phyloP scores from a whole-genome alignment of 257 asterid species.

The Mitragyna speciosa region DNA sequence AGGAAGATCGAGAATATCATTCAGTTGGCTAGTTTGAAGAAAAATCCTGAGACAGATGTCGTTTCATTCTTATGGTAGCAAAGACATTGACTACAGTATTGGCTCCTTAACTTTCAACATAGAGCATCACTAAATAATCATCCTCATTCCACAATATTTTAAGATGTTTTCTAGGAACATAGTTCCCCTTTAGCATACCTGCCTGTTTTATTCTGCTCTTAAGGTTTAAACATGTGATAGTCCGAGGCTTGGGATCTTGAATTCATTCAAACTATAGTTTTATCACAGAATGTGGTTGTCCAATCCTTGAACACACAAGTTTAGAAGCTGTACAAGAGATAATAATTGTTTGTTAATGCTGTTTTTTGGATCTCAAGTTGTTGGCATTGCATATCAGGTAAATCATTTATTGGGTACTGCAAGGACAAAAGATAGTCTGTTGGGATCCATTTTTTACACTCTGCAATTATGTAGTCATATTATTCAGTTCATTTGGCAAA shows the following conservation, averaged over 20 bases:
- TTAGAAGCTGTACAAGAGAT: slow-evolving; percentile 7
- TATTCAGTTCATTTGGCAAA: not conserved
- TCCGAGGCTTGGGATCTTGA: not conserved
- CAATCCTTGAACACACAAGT: not conserved
- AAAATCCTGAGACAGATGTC: slow-evolving; percentile 21
- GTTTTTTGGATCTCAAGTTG: not conserved
- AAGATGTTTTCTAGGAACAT: not conserved
- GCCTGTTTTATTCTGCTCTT: not conserved
- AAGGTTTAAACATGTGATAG: not conserved
- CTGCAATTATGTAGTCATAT: not conserved
- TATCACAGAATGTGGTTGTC: slow-evolving; percentile 1
- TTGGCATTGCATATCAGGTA: not conserved
- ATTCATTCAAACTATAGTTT: slow-evolving; percentile 11
- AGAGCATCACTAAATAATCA: slow-evolving; percentile 23
- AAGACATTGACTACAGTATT: slow-evolving; percentile 58
- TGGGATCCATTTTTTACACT: too few relatives aligned
- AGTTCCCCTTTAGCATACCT: not conserved
- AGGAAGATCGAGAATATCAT: slow-evolving; percentile 70
- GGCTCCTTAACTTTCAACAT: slow-evolving; percentile 44
- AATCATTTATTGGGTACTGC: not conserved
- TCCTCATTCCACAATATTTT: not conserved
- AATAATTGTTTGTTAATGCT: not conserved
- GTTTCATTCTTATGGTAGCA: slow-evolving; percentile 34
- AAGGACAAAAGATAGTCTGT: not conserved
- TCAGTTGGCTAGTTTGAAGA: slow-evolving; percentile 37